Base-by-base conservation (phyloP, 257 asterid genomes). In the Paraleonurus japonicus region DNA sequence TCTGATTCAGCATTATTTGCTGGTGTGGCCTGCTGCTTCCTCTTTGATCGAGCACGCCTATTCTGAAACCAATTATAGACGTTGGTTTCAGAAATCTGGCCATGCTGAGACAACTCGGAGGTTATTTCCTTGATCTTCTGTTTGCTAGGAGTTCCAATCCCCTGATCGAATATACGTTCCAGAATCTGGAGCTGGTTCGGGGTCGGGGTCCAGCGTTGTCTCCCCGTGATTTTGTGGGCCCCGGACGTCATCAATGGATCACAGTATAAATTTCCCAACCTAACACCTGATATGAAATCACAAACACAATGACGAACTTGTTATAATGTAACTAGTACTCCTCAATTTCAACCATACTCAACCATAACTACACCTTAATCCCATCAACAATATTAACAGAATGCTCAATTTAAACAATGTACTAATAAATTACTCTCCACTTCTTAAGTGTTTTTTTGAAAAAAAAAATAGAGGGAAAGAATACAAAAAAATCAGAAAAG, bases 41-140 rank as follows among this genome's bases (percentile, higher is more conserved):
- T 81, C 74, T 92, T 95, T 7, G 99, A 95, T 69, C 99, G 80
- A 54, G 99, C 99, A 27, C 99, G 98, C 85, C 99, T 85, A 61
- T 95, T 95, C 68, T 95, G 99, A 72, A 95, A 95, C 99, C 99
- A 95, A 75, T 95, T 95, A 57, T 95, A 95, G 63, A 95, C 99
- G 79, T 95, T 95, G 3, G 97, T 95, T 77, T 95, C 99, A 7
- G 97, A 89, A 79, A 95, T 92, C 81, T 88, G 98, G 30, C 99
- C 99, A 35, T 95, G 99, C 70, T 95, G 99, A 7, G 90, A 86
- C 66, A 95, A 78, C 74, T 95, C 98, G 15, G 80, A 28, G n/a
- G 98, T 88, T 80, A 95, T 89, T 55, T 95, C 99, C 77, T 88
- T 88, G 87, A 95, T 89, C 86, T 92, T 95, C 84, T 90, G 98